phyloP scores from a whole-genome alignment of 2,329 filamentous ascomycete genomes.

The Rutstroemia sp. region DNA sequence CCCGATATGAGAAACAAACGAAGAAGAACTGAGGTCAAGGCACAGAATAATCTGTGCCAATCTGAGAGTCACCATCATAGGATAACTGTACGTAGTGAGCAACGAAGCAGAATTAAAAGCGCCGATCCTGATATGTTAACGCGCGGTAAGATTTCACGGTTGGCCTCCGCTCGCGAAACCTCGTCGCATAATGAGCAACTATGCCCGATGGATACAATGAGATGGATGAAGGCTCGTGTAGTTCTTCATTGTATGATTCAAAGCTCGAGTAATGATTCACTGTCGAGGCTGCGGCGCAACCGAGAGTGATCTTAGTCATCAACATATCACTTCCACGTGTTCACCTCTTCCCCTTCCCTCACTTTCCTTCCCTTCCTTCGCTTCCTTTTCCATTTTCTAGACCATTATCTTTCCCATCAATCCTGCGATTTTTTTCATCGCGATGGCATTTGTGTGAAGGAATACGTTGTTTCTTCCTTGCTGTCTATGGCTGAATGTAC shows the following conservation, averaged over 20 bases:
- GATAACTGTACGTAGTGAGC: too few relatives aligned
- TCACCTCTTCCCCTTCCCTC: not conserved
- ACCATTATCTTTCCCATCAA: not conserved
- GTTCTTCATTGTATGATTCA: too few relatives aligned
- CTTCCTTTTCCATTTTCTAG: not conserved
- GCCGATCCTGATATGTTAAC: not conserved
- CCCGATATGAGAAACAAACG: not conserved
- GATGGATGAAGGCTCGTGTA: too few relatives aligned
- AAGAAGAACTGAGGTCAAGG: not conserved
- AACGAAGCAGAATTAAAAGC: not conserved
- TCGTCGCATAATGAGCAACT: too few relatives aligned
- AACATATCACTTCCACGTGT: not conserved
- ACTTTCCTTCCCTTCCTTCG: too few relatives aligned
- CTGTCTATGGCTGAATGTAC: not conserved
- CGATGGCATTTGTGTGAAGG: not conserved
- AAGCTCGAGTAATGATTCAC: too few relatives aligned
- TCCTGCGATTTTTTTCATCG: not conserved
- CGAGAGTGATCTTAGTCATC: not conserved
- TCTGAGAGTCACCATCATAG: not conserved
- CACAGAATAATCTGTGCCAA: not conserved
- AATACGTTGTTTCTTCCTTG: not conserved
- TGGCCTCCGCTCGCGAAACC: too few relatives aligned
- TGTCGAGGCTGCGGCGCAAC: too few relatives aligned
- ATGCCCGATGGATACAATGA: too few relatives aligned
- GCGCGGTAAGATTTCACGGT: not conserved